These are phyloP conservation scores for Coleophoma crateriformis DNA, from an alignment of 2,329 filamentous ascomycete species.

Conservation along the genomic window DNA sequence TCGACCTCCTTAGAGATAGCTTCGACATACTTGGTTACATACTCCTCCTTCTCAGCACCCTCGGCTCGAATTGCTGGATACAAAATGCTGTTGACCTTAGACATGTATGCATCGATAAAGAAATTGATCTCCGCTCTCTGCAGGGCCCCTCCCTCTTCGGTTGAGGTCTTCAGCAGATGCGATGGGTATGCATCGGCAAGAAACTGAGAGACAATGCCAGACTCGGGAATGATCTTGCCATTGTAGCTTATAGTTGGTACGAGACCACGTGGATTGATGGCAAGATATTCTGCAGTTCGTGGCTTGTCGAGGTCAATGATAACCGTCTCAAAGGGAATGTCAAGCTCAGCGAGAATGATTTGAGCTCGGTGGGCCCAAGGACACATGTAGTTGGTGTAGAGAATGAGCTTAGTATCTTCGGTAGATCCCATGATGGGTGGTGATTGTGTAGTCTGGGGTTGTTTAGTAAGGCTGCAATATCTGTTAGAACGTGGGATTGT, in stretches of 20 bases:
- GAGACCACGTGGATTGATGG: conserved; percentile 73
- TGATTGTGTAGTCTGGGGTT: not conserved
- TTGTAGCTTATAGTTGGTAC: conserved; percentile 67
- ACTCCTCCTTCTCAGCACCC: conserved; percentile 39
- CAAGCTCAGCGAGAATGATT: conserved; percentile 63
- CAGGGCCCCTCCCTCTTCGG: conserved; percentile 49
- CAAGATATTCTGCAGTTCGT: conserved; percentile 67
- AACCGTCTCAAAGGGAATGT: conserved; percentile 62
- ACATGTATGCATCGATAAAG: conserved; percentile 66
- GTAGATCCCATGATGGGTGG: conserved; percentile 14
- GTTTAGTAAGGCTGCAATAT: not conserved
- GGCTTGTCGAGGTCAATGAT: conserved; percentile 66
- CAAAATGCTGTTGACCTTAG: conserved; percentile 49
- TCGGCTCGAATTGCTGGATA: conserved; percentile 39
- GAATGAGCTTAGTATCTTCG: conserved; percentile 38
- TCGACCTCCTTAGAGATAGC: conserved; percentile 66
- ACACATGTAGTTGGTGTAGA: conserved; percentile 67
- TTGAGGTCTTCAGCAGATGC: conserved; percentile 54
- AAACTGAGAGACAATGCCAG: conserved; percentile 67
- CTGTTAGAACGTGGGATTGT: too few species aligned
- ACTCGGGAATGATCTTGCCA: conserved; percentile 66
- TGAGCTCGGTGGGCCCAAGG: conserved; percentile 75
- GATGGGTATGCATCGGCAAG: conserved; percentile 64
- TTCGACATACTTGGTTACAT: conserved; percentile 45
- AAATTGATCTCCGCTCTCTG: conserved; percentile 61